These are phyloP conservation scores for Neopestalotiopsis rosae DNA, from an alignment of 2,329 filamentous ascomycete species.

Conservation along the genomic window DNA sequence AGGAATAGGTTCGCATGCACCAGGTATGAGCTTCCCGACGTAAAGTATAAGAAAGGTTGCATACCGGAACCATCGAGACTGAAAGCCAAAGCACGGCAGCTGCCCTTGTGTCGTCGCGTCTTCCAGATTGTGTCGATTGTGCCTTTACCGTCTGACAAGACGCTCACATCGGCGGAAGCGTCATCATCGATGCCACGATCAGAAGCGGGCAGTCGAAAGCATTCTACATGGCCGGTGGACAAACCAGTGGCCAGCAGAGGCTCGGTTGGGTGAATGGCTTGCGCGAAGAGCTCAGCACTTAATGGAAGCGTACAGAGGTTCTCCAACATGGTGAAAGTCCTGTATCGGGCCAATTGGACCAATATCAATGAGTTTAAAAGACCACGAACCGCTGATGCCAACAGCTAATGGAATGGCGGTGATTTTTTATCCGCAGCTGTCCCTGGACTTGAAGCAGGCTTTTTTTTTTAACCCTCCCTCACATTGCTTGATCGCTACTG, in stretches of 20 bases:
- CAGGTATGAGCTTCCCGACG: background rate
- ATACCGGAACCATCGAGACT: slow-evolving; percentile 75
- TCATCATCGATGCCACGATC: slow-evolving; percentile 58
- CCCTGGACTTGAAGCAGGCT: background rate
- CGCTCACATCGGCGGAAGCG: slow-evolving; percentile 52
- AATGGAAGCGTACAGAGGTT: slow-evolving; percentile 91
- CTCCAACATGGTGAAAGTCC: slow-evolving; percentile 72
- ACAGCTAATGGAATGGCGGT: background rate
- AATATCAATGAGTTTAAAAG: background rate
- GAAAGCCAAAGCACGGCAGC: slow-evolving; percentile 83
- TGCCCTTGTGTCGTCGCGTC: slow-evolving; percentile 90
- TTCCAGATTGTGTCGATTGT: slow-evolving; percentile 85
- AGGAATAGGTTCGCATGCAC: background rate
- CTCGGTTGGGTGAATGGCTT: slow-evolving; percentile 83
- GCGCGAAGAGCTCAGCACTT: slow-evolving; percentile 83
- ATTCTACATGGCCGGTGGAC: slow-evolving; percentile 83
- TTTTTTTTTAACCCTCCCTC: background rate
- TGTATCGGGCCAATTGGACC: background rate
- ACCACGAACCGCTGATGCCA: background rate
- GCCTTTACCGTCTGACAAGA: slow-evolving; percentile 67
- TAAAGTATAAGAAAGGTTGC: slow-evolving; percentile 43
- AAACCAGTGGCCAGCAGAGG: slow-evolving; percentile 88
- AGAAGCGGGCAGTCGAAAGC: slow-evolving; percentile 71
- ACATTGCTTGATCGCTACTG: background rate
- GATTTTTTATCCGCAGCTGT: background rate